Percentiles rank a stretch among this genome's conserved stretches.
Evolutionary conservation across 768 basidiomycete species (phyloP).

Genomic region (Gautieria morchelliformis): DNA sequence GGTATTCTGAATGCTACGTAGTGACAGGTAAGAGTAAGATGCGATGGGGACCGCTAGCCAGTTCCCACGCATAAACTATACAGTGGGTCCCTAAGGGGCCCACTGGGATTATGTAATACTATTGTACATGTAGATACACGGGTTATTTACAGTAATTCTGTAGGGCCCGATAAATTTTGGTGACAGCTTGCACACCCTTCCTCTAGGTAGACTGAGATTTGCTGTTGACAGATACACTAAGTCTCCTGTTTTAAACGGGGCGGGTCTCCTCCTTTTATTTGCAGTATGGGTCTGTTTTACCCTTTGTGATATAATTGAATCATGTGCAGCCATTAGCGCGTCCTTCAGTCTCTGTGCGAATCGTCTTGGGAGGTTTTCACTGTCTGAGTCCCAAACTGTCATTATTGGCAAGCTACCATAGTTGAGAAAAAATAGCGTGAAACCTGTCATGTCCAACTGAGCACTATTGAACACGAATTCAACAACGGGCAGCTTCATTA

Average conservation of each 20-base stretch:
- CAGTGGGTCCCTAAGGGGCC: too few species aligned
- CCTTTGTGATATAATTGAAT: constrained; percentile 13
- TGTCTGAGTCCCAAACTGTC: neutral
- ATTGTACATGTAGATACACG: constrained; percentile 15
- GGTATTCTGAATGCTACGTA: too few species aligned
- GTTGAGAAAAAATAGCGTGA: constrained; percentile 26
- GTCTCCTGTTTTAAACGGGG: constrained; percentile 21
- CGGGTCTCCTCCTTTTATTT: constrained; percentile 9
- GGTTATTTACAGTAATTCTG: constrained; percentile 11
- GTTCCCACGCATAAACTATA: too few species aligned
- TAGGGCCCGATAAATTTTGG: constrained; percentile 33
- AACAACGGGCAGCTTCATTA: constrained; percentile 15
- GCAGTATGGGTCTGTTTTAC: constrained; percentile 19
- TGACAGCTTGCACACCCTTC: constrained; percentile 16
- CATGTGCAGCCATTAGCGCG: constrained; percentile 17
- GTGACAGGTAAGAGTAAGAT: too few species aligned
- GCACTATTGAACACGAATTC: constrained; percentile 27
- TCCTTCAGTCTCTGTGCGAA: constrained; percentile 18
- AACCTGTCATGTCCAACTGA: constrained; percentile 22
- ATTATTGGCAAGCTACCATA: constrained; percentile 12
- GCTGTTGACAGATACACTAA: constrained; percentile 27
- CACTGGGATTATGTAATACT: too few species aligned
- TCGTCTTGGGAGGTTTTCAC: too few species aligned
- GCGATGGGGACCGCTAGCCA: too few species aligned
- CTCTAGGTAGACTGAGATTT: constrained; percentile 20